Conservation (phyloP, 495 filamentous ascomycete genomes). For the Aspergillus leporis region DNA sequence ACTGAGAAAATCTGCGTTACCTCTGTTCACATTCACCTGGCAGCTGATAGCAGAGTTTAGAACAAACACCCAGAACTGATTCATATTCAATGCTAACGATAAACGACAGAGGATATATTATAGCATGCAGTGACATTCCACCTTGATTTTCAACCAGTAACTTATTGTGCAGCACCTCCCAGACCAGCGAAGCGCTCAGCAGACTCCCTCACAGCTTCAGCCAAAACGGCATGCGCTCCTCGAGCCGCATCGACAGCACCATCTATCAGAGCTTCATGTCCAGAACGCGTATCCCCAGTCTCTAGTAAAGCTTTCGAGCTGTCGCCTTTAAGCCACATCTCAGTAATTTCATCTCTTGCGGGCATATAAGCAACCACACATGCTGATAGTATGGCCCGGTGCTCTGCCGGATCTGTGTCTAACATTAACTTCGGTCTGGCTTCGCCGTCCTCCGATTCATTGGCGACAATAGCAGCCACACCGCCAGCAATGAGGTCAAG, state of each 20-base stretch:
- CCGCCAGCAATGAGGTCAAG: constrained; percentile 88
- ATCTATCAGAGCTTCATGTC: constrained; percentile 58
- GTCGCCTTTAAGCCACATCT: constrained; percentile 89
- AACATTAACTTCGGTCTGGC: constrained; percentile 60
- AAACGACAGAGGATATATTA: constrained; percentile 12
- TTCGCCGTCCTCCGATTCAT: constrained; percentile 35
- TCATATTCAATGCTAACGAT: constrained; percentile 6
- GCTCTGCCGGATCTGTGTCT: constrained; percentile 83
- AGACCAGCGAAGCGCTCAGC: constrained; percentile 36
- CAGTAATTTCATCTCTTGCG: constrained; percentile 84
- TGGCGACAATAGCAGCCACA: constrained; percentile 74
- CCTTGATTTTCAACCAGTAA: constrained; percentile 3
- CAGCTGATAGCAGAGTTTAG: neutral
- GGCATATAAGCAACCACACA: constrained; percentile 92
- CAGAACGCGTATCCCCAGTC: constrained; percentile 27
- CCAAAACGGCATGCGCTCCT: constrained; percentile 57
- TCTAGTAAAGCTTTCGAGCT: constrained; percentile 41
- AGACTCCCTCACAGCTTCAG: constrained; percentile 58
- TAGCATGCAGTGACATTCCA: constrained; percentile 4
- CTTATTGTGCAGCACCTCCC: constrained; percentile 10
- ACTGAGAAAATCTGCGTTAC: neutral
- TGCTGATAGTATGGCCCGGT: constrained; percentile 66
- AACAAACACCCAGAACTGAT: neutral
- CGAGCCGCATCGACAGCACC: constrained; percentile 64
- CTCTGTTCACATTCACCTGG: neutral